A percentile compares a stretch with the other conserved stretches of the same genome.
These are phyloP conservation scores for Aspergillus versicolor DNA, from an alignment of 2,329 filamentous ascomycete species.

Conservation along the genomic window DNA sequence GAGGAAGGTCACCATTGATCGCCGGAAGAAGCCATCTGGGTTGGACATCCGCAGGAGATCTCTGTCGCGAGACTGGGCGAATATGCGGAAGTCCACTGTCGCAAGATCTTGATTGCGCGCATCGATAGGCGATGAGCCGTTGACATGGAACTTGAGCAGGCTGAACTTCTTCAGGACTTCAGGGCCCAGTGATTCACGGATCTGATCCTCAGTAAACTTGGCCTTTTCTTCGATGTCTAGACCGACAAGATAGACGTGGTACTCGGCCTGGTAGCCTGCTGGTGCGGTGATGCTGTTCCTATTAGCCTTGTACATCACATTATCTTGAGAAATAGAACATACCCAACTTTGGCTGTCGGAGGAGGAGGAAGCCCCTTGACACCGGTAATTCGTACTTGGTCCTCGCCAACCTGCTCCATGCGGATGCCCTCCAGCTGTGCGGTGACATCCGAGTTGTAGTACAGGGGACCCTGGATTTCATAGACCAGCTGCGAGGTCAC, in stretches of 20 bases:
- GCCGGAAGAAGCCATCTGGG: background rate
- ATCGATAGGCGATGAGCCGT: background rate
- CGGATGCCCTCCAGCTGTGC: constrained; percentile 11
- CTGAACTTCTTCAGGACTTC: background rate
- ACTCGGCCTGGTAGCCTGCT: background rate
- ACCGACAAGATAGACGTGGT: background rate
- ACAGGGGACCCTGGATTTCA: constrained; percentile 25
- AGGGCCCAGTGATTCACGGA: background rate
- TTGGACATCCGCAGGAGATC: constrained; percentile 4
- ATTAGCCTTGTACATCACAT: background rate
- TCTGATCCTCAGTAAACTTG: background rate
- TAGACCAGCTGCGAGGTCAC: constrained; percentile 26
- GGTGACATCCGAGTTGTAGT: constrained; percentile 17
- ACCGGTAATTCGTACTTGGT: constrained; percentile 5
- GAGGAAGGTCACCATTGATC: constrained; percentile 3
- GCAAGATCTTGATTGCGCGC: constrained; percentile 4
- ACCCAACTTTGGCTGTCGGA: constrained; percentile 5
- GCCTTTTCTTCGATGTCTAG: background rate
- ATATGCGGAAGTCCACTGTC: constrained; percentile 3
- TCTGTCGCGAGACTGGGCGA: constrained; percentile 4
- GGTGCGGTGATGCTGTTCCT: background rate
- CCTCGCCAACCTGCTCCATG: constrained; percentile 8
- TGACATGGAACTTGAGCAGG: constrained; percentile 3
- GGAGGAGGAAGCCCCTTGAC: constrained; percentile 3
- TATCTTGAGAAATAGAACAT: background rate